Percentiles rank a stretch among this genome's conserved stretches.
Evolutionary conservation across 2,329 filamentous ascomycete genomes (phyloP).

Genomic region (Microsporum audouinii): DNA sequence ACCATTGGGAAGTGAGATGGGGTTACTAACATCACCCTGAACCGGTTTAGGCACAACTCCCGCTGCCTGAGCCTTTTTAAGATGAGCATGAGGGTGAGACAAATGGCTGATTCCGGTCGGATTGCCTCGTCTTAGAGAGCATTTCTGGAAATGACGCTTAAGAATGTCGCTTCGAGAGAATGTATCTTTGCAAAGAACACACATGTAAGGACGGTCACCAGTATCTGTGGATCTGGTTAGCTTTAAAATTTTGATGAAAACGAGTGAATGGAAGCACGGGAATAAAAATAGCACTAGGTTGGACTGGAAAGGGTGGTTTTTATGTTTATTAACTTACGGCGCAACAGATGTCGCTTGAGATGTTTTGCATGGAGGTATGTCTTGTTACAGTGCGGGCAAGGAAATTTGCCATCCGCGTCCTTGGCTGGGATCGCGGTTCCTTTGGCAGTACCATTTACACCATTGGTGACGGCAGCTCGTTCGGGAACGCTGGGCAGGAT

Average conservation of each 20-base stretch:
- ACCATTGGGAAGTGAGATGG: slow-evolving; percentile 34
- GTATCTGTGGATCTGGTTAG: slow-evolving; percentile 53
- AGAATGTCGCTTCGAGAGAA: slow-evolving; percentile 97
- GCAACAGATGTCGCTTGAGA: slow-evolving; percentile 84
- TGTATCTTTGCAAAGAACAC: slow-evolving; percentile 91
- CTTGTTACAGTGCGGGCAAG: slow-evolving; percentile 95
- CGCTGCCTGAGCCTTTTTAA: slow-evolving; percentile 56
- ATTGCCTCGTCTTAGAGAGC: slow-evolving; percentile 89
- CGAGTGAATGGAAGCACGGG: not conserved
- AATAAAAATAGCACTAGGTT: not conserved
- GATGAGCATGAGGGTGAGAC: slow-evolving; percentile 79
- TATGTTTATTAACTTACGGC: slow-evolving; percentile 58
- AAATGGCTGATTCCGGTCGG: slow-evolving; percentile 89
- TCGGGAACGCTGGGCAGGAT: slow-evolving; percentile 86
- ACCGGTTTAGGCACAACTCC: slow-evolving; percentile 32
- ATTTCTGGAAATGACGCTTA: slow-evolving; percentile 99
- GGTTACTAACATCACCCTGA: slow-evolving; percentile 37
- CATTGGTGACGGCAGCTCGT: slow-evolving; percentile 56
- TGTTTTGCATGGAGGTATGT: slow-evolving; percentile 97
- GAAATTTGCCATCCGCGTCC: slow-evolving; percentile 95
- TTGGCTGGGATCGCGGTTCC: slow-evolving; percentile 79
- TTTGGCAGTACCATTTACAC: slow-evolving; percentile 56
- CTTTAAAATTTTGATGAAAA: slow-evolving; percentile 10
- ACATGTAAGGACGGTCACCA: slow-evolving; percentile 95
- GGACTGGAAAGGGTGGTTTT: not conserved